phyloP scores from a whole-genome alignment of 2,329 filamentous ascomycete genomes.

The Hymenotorrendiella dingleyae region DNA sequence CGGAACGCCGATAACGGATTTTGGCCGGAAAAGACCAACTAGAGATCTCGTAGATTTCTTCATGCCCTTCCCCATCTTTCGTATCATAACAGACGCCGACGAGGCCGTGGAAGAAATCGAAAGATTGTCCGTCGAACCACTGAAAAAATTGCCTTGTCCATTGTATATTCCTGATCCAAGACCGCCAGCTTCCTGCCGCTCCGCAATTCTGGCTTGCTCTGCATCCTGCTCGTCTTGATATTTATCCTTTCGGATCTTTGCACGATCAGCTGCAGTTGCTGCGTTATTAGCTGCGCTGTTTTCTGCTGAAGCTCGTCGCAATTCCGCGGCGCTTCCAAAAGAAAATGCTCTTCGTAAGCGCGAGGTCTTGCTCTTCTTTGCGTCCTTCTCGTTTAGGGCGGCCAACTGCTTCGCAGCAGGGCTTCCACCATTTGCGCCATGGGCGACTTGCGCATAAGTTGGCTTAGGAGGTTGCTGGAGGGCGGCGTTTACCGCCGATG shows the following conservation, averaged over 20 bases:
- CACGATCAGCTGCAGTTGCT: constrained; percentile 35
- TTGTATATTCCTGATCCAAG: constrained; percentile 93
- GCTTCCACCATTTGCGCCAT: constrained; percentile 33
- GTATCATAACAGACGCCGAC: constrained; percentile 86
- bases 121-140: constrained; percentile 88
- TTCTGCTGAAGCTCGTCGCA: constrained; percentile 67
- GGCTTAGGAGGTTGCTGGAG: constrained; percentile 27
- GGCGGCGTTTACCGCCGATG: constrained; percentile 32
- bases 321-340: constrained; percentile 90
- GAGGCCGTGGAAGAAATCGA: constrained; percentile 87
- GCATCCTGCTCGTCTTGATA: constrained; percentile 62
- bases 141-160: constrained; percentile 75
- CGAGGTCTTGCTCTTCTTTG: constrained; percentile 78
- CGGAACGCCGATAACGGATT: constrained; percentile 77
- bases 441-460: constrained; percentile 29
- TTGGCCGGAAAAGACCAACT: constrained; percentile 90
- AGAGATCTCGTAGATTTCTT: constrained; percentile 89
- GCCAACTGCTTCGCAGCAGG: constrained; percentile 79
- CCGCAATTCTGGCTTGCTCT: constrained; percentile 85
- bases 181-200: constrained; percentile 85
- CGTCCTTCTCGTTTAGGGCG: constrained; percentile 78
- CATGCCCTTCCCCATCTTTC: constrained; percentile 98
- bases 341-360: constrained; percentile 87
- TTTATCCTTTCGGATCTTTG: constrained; percentile 61
- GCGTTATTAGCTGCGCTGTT: constrained; percentile 41